These are phyloP conservation scores for Miscanthus lutarioriparius DNA, from an alignment of 176 grass and related monocot genomes.

Conservation along the genomic window DNA sequence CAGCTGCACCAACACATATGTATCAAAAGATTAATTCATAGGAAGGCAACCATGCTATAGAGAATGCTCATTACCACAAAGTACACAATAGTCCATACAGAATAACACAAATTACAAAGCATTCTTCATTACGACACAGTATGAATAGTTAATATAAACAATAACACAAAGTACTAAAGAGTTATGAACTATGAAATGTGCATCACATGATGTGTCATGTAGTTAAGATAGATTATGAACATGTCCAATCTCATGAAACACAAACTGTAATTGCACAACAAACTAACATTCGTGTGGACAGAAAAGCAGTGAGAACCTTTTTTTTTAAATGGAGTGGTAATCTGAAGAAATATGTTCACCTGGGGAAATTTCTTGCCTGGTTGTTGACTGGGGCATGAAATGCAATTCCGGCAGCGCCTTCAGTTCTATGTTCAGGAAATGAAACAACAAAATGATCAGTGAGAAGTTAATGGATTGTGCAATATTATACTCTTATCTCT, in stretches of 20 bases:
- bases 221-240: background rate
- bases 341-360: constrained; percentile 5
- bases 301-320: background rate
- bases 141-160: background rate
- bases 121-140: background rate
- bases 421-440: constrained; percentile 6
- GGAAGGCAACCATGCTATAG: background rate
- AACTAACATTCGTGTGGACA: background rate
- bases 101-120: background rate
- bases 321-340: background rate
- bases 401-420: constrained; percentile 27
- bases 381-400: constrained; percentile 16
- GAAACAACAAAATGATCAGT: background rate
- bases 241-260: background rate
- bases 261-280: constrained; percentile 5
- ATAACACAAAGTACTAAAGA: background rate
- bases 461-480: background rate
- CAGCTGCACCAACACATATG: constrained; percentile 8
- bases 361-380: constrained; percentile 11
- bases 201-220: background rate
- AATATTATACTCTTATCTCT: background rate
- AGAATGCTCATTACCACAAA: too few relatives aligned
- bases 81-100: background rate
- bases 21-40: background rate
- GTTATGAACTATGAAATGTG: background rate